Evolutionary conservation across 257 asterid species (phyloP).

Genomic region (Jasminum sambac): DNA sequence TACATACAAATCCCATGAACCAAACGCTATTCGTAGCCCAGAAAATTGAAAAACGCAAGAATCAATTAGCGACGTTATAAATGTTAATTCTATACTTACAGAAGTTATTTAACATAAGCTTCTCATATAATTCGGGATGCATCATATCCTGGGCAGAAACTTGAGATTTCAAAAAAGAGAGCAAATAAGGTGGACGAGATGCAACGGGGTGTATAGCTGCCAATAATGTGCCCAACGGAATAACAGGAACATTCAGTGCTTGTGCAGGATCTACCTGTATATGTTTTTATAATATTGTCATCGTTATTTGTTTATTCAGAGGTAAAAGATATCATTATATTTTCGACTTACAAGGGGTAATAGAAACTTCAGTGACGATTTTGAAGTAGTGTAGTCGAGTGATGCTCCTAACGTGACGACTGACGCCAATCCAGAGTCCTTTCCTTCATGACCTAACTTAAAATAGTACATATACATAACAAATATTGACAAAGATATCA

Average conservation of each 20-base stretch:
- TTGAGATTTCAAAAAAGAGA: conserved; percentile 80
- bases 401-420: conserved; percentile 89
- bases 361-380: conserved; percentile 73
- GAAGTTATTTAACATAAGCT: conserved; percentile 84
- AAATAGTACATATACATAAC: conserved; percentile 3
- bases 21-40: background rate
- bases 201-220: conserved; percentile 90
- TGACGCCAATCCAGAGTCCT: conserved; percentile 78
- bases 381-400: conserved; percentile 85
- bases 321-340: background rate
- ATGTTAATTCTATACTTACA: conserved; percentile 48
- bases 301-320: conserved; percentile 4
- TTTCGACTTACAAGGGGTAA: conserved; percentile 76
- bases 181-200: conserved; percentile 81
- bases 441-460: conserved; percentile 59
- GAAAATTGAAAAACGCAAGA: background rate
- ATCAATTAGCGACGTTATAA: background rate
- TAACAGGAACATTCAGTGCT: conserved; percentile 82
- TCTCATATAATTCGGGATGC: conserved; percentile 88
- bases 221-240: conserved; percentile 85
- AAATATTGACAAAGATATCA: background rate
- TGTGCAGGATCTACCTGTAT: conserved; percentile 93
- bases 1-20: background rate
- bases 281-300: background rate
- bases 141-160: conserved; percentile 95